Percentiles rank a stretch among this genome's conserved stretches.
Evolutionary conservation across 345 rosid genomes (phyloP).

Genomic region (Eucalyptus sp.): DNA sequence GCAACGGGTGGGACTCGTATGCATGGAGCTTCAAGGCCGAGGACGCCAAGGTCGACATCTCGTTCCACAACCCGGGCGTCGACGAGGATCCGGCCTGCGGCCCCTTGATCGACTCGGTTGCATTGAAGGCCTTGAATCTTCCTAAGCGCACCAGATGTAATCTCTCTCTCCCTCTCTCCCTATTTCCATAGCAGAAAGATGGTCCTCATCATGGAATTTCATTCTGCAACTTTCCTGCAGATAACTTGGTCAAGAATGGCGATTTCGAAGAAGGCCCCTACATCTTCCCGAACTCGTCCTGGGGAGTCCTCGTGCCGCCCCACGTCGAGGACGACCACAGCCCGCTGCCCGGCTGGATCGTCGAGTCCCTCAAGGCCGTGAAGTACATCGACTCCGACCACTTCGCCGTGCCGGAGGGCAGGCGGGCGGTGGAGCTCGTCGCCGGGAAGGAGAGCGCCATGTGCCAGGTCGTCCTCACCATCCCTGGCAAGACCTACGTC

Average conservation of each 20-base stretch:
- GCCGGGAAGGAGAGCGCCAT: slow-evolving; percentile 67
- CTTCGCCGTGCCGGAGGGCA: slow-evolving; percentile 39
- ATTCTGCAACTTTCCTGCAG: not conserved
- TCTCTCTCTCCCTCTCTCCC: not conserved
- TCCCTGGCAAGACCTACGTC: slow-evolving; percentile 14
- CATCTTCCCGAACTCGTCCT: slow-evolving; percentile 22
- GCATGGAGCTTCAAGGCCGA: slow-evolving; percentile 65
- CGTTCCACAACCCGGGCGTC: slow-evolving; percentile 54
- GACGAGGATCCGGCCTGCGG: slow-evolving; percentile 69
- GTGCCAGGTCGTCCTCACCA: slow-evolving; percentile 37
- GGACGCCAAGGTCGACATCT: slow-evolving; percentile 17
- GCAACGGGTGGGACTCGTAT: slow-evolving; percentile 72
- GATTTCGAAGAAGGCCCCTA: slow-evolving; percentile 66
- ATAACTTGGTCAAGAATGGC: slow-evolving; percentile 45
- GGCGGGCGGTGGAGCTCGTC: slow-evolving; percentile 45
- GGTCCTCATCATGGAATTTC: not conserved
- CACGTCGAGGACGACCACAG: slow-evolving; percentile 44
- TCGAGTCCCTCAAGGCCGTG: slow-evolving; percentile 65
- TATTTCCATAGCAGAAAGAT: not conserved
- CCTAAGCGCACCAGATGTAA: slow-evolving; percentile 33
- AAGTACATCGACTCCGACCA: slow-evolving; percentile 52
- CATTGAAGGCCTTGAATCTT: slow-evolving; percentile 32
- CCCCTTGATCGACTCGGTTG: slow-evolving; percentile 57
- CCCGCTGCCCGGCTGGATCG: slow-evolving; percentile 57
- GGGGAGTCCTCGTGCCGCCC: slow-evolving; percentile 59